A percentile compares a stretch with the other conserved stretches of the same genome.
Conservation (phyloP, 768 basidiomycete genomes). For the Termitomyces titanicus region DNA sequence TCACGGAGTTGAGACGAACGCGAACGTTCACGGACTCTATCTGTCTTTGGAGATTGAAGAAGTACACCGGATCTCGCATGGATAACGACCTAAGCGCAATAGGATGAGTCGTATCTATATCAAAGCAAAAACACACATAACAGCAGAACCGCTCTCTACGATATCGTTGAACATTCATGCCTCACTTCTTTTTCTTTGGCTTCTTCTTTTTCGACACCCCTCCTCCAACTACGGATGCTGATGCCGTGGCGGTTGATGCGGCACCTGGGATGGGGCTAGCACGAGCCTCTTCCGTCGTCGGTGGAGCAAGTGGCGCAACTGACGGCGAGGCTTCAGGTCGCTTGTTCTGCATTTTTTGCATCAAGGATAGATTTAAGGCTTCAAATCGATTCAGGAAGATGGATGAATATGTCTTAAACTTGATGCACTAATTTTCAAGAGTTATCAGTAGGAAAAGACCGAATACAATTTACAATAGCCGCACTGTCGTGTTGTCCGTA, state of each 20-base stretch:
- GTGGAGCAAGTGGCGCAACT: conserved; percentile 15
- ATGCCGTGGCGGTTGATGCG: conserved; percentile 25
- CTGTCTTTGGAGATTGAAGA: neutral
- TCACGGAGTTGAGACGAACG: neutral
- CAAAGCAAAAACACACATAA: conserved; percentile 11
- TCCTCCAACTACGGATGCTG: conserved; percentile 40
- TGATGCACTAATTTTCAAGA: conserved; percentile 66
- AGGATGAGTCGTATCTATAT: conserved; percentile 1
- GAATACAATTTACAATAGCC: conserved; percentile 23
- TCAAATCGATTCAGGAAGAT: conserved; percentile 97
- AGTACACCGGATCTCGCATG: neutral
- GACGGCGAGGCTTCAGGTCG: conserved; percentile 31
- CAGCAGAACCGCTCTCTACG: neutral
- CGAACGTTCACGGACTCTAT: neutral
- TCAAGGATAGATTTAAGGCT: conserved; percentile 79
- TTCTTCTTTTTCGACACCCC: conserved; percentile 78
- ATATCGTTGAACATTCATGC: neutral
- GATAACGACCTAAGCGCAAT: conserved; percentile 2
- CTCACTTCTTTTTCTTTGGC: conserved; percentile 72
- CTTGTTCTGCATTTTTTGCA: conserved; percentile 82
- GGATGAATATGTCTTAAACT: conserved; percentile 93
- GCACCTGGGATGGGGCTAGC: conserved; percentile 27
- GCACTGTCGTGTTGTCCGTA: conserved; percentile 84
- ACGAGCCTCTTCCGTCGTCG: conserved; percentile 20
- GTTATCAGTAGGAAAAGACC: neutral